Percentiles rank a stretch among this genome's conserved stretches.
Conservation (phyloP, 2,329 filamentous ascomycete genomes). For the Bipolaris cookei region DNA sequence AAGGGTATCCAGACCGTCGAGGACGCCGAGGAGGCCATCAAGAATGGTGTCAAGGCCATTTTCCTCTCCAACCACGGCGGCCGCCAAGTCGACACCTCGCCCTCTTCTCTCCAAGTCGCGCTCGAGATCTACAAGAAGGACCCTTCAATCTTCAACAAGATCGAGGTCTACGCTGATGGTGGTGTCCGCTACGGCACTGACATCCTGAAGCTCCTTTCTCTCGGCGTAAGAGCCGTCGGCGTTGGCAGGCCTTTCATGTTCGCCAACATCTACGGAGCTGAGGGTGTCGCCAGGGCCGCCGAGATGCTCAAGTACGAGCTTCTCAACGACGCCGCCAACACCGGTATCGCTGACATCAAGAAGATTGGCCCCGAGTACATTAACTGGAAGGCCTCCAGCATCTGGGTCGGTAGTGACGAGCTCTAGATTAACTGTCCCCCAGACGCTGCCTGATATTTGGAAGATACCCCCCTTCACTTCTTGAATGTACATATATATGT, state of each 20-base stretch:
- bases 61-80: slow-evolving; percentile 54
- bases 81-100: slow-evolving; percentile 56
- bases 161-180: slow-evolving; percentile 52
- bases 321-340: slow-evolving; percentile 42
- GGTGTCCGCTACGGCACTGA: slow-evolving; percentile 51
- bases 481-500: slow-evolving; percentile 3
- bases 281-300: slow-evolving; percentile 65
- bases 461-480: not conserved
- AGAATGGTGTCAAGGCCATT: slow-evolving; percentile 48
- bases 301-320: slow-evolving; percentile 61
- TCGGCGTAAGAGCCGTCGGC: slow-evolving; percentile 52
- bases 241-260: slow-evolving; percentile 60
- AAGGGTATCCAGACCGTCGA: slow-evolving; percentile 52
- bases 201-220: slow-evolving; percentile 47
- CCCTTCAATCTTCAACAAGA: slow-evolving; percentile 49
- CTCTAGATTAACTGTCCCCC: slow-evolving; percentile 1
- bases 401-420: slow-evolving; percentile 18
- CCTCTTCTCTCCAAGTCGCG: slow-evolving; percentile 75
- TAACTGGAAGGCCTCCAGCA: slow-evolving; percentile 26
- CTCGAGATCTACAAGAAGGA: slow-evolving; percentile 71
- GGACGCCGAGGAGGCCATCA: slow-evolving; percentile 47
- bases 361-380: slow-evolving; percentile 36
- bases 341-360: slow-evolving; percentile 41
- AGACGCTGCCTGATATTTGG: not conserved
- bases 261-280: slow-evolving; percentile 63